Percentiles rank a stretch among this genome's conserved stretches.
Evolutionary conservation across 441 rosid genomes (phyloP).

Genomic region (Manihot esculenta): DNA sequence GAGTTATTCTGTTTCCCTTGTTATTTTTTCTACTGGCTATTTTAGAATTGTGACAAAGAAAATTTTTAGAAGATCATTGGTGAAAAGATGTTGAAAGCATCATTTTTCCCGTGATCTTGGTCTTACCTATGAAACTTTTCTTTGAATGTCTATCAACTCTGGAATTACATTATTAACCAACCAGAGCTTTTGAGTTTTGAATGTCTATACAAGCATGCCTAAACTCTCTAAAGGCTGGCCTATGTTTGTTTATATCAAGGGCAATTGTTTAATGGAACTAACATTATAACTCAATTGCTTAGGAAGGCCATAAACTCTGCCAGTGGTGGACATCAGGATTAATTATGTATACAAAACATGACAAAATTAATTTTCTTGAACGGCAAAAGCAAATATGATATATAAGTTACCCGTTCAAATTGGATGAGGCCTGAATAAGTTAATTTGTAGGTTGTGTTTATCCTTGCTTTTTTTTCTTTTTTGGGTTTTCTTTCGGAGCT

Average conservation of each 20-base stretch:
- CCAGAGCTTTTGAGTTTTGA: neutral
- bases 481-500: neutral
- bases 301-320: neutral
- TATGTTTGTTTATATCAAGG: no score
- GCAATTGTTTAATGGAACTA: no score
- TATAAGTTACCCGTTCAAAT: neutral
- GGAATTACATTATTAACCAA: neutral
- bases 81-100: neutral
- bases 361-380: neutral
- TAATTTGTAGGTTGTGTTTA: neutral
- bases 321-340: neutral
- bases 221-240: neutral
- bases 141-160: neutral
- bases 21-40: neutral
- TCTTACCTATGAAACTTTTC: neutral
- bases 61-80: neutral
- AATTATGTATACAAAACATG: neutral
- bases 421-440: neutral
- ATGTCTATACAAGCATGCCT: no score
- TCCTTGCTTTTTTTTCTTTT: neutral
- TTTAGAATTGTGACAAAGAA: neutral
- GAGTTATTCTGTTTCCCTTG: neutral
- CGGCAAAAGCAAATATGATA: neutral
- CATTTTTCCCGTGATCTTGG: neutral
- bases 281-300: neutral